Evolutionary conservation across 257 asterid genomes (phyloP).

Genomic region (Ilex asprella): DNA sequence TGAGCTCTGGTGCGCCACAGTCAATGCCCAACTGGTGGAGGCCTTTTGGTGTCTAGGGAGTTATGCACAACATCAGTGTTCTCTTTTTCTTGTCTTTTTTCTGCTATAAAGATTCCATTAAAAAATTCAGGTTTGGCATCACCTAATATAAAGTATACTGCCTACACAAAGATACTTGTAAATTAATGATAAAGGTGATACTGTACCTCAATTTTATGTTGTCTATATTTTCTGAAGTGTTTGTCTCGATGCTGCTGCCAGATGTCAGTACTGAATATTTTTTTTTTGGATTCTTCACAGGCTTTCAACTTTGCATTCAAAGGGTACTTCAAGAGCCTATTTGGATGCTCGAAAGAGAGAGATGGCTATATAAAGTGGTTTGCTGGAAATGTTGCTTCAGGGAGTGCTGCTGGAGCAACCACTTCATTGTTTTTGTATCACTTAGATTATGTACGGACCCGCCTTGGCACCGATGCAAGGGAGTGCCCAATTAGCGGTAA

Average conservation of each 20-base stretch:
- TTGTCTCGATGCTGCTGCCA: neutral
- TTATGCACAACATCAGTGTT: no score
- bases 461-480: slow-evolving; percentile 46
- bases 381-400: slow-evolving; percentile 95
- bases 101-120: no score
- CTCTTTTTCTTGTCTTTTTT: no score
- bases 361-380: slow-evolving; percentile 88
- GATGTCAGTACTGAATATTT: slow-evolving; percentile 4
- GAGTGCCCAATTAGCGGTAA: slow-evolving; percentile 28
- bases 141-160: no score
- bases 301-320: slow-evolving; percentile 94
- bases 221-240: neutral
- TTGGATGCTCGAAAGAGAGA: slow-evolving; percentile 77
- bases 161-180: no score
- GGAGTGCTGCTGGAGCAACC: slow-evolving; percentile 99
- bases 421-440: slow-evolving; percentile 71
- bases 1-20: no score
- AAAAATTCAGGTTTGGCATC: no score
- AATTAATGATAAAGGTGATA: no score
- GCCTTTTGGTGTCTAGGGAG: no score
- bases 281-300: slow-evolving; percentile 28
- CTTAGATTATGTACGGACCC: slow-evolving; percentile 60
- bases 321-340: slow-evolving; percentile 67
- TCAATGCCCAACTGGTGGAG: no score
- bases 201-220: no score